These are phyloP conservation scores for Fusarium sp. DNA, from an alignment of 2,329 filamentous ascomycete genomes.

Conservation along the genomic window DNA sequence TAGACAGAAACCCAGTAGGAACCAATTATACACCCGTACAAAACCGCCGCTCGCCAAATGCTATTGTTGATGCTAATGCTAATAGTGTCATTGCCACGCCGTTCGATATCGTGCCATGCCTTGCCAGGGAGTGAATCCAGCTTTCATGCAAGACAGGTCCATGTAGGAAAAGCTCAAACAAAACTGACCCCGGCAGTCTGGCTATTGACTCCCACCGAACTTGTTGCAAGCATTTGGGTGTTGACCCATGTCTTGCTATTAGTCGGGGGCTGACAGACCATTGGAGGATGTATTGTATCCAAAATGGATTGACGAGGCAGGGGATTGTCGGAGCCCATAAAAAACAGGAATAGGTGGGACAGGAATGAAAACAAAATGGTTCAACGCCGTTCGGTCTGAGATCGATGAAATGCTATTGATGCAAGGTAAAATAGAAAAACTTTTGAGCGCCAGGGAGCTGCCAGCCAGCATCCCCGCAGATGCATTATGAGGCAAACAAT, in stretches of 20 bases:
- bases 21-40: conserved; percentile 30
- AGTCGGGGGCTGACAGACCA: conserved; percentile 12
- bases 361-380: conserved; percentile 9
- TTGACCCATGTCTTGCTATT: conserved; percentile 13
- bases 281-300: conserved; percentile 2
- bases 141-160: conserved; percentile 18
- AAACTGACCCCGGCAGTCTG: conserved; percentile 1
- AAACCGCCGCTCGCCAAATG: conserved; percentile 34
- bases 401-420: conserved; percentile 35
- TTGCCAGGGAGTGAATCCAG: conserved; percentile 14
- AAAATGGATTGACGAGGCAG: conserved; percentile 4
- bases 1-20: conserved; percentile 5
- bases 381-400: conserved; percentile 36
- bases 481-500: conserved; percentile 25
- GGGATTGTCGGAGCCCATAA: conserved; percentile 6
- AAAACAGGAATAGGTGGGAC: neutral
- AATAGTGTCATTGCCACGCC: conserved; percentile 27
- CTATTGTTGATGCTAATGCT: conserved; percentile 28
- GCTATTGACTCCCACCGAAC: conserved; percentile 12
- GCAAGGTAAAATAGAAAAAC: conserved; percentile 29
- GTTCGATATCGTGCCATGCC: conserved; percentile 18
- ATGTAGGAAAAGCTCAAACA: conserved; percentile 16
- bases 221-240: conserved; percentile 1
- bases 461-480: conserved; percentile 13
- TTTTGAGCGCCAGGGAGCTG: conserved; percentile 43